phyloP scores from a whole-genome alignment of 2,329 filamentous ascomycete genomes.

The Microsporum ferrugineum region DNA sequence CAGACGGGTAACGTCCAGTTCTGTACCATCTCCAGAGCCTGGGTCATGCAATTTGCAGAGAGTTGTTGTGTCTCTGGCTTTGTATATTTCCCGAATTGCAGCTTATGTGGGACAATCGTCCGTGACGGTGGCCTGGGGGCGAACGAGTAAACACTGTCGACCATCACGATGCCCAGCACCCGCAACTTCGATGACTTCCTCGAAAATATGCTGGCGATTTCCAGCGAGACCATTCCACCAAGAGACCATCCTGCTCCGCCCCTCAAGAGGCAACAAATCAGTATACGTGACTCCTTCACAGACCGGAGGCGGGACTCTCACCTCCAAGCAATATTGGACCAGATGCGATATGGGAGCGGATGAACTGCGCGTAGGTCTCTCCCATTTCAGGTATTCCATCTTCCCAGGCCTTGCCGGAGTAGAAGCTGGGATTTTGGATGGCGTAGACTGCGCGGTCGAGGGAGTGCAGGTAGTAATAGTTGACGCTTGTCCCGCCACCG shows the following conservation, averaged over 20 bases:
- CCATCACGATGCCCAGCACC: conserved; percentile 16
- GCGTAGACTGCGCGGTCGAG: conserved; percentile 43
- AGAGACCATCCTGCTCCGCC: conserved; percentile 16
- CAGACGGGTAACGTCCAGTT: conserved; percentile 13
- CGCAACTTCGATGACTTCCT: conserved; percentile 6
- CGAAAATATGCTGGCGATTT: conserved; percentile 15
- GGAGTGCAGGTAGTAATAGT: conserved; percentile 44
- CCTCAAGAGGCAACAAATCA: neutral
- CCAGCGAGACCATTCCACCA: conserved; percentile 16
- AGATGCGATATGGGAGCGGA: conserved; percentile 24
- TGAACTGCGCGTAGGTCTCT: conserved; percentile 37
- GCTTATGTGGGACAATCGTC: conserved; percentile 8
- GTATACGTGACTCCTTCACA: neutral
- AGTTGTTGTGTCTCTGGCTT: conserved; percentile 10
- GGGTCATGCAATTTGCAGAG: conserved; percentile 10
- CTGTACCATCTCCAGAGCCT: conserved; percentile 10
- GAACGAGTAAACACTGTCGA: conserved; percentile 15
- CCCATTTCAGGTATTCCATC: conserved; percentile 48
- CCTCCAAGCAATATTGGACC: conserved; percentile 15
- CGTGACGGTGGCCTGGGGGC: neutral
- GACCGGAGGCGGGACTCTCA: conserved; percentile 2
- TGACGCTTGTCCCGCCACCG: conserved; percentile 49
- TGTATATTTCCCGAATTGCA: conserved; percentile 9
- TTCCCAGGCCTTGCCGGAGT: conserved; percentile 37
- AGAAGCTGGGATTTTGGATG: conserved; percentile 46